Evolutionary conservation across 495 filamentous ascomycete species (phyloP).

Genomic region (Tuber umbilicatum): DNA sequence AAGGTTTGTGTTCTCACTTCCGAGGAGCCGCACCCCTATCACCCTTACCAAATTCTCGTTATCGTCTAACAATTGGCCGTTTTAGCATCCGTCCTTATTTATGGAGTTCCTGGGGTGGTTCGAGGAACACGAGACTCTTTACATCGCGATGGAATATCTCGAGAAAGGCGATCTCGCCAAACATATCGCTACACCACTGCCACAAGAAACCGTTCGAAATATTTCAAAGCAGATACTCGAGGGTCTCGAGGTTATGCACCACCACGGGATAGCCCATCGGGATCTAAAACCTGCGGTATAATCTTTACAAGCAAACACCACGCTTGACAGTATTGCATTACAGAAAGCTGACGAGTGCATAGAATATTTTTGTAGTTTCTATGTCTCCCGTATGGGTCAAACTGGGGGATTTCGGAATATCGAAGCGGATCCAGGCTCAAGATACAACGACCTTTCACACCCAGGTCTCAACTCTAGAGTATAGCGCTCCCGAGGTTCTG

Average conservation of each 20-base stretch:
- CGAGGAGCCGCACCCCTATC: too few species aligned
- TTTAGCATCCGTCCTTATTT: slow-evolving; percentile 8
- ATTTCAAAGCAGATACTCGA: slow-evolving; percentile 14
- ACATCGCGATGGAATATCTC: slow-evolving; percentile 18
- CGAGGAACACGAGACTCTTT: background rate
- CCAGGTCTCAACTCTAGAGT: background rate
- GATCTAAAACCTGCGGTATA: slow-evolving; percentile 13
- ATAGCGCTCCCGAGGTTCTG: background rate
- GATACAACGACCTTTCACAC: background rate
- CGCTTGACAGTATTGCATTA: background rate
- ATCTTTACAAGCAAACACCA: background rate
- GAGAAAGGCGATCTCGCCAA: slow-evolving; percentile 4
- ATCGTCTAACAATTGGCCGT: background rate
- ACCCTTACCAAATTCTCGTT: background rate
- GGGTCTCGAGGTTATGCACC: slow-evolving; percentile 16
- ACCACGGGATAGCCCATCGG: slow-evolving; percentile 10
- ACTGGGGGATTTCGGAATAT: background rate
- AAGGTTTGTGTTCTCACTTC: background rate
- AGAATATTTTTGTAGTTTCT: background rate
- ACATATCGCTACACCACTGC: background rate
- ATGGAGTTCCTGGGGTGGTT: slow-evolving; percentile 19
- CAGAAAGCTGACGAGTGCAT: background rate
- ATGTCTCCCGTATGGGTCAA: background rate
- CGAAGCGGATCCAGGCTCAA: background rate
- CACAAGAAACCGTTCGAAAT: background rate